A percentile compares a stretch with the other conserved stretches of the same genome.
Evolutionary conservation across 768 basidiomycete species (phyloP).

Genomic region (Psilocybe tampanensis): DNA sequence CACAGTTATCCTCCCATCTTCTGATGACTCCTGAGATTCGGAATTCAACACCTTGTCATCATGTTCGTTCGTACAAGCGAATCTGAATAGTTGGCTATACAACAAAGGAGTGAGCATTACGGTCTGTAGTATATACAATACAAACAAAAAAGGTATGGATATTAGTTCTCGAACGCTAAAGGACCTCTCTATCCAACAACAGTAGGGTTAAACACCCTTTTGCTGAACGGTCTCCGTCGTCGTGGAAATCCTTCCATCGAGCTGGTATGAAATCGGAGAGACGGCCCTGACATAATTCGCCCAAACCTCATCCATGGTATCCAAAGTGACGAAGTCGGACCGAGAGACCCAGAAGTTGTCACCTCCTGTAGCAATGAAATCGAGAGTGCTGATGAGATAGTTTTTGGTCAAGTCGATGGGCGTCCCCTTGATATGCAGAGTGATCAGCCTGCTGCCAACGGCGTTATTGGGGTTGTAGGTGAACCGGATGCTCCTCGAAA

Average conservation of each 20-base stretch:
- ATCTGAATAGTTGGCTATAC: background rate
- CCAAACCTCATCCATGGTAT: slow-evolving; percentile 34
- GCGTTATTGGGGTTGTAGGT: slow-evolving; percentile 32
- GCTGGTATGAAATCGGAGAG: slow-evolving; percentile 24
- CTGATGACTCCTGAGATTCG: background rate
- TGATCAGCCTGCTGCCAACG: slow-evolving; percentile 30
- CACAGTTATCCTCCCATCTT: background rate
- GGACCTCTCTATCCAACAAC: background rate
- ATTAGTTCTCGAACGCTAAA: background rate
- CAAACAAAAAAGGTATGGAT: background rate
- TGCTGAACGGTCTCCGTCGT: slow-evolving; percentile 23
- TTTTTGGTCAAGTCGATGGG: slow-evolving; percentile 26
- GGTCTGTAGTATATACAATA: background rate
- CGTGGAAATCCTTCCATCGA: slow-evolving; percentile 25
- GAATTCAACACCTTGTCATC: too few relatives aligned
- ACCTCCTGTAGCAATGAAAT: slow-evolving; percentile 37
- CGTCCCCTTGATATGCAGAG: slow-evolving; percentile 28
- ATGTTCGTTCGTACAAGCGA: background rate
- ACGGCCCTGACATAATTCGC: slow-evolving; percentile 30
- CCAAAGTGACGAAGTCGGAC: slow-evolving; percentile 29
- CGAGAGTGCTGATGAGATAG: slow-evolving; percentile 34
- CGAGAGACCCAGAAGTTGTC: slow-evolving; percentile 35
- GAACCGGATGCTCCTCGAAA: slow-evolving; percentile 37
- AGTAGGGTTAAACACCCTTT: slow-evolving; percentile 9
- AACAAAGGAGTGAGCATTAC: background rate